Conservation (phyloP, 768 basidiomycete species). For the Collybiopsis luxurians region DNA sequence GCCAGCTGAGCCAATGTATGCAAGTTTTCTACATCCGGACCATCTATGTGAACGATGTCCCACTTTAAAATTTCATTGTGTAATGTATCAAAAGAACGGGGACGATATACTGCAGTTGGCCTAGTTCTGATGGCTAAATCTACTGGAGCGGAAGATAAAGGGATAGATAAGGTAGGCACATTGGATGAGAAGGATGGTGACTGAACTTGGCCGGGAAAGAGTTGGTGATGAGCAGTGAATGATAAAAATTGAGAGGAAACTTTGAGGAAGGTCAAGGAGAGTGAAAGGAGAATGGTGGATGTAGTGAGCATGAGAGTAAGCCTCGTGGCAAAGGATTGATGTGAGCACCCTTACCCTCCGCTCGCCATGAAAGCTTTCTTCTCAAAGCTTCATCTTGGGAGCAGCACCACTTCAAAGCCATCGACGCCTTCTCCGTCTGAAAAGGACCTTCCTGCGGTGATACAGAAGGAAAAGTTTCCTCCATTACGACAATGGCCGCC, state of each 20-base stretch:
- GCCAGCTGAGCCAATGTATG: slow-evolving; percentile 83
- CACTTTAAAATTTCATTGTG: slow-evolving; percentile 61
- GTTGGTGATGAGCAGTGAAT: no score
- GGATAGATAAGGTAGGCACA: no score
- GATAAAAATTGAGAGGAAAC: no score
- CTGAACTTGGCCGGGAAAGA: no score
- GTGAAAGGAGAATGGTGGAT: no score
- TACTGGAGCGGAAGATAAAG: no score
- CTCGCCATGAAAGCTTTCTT: slow-evolving; percentile 78
- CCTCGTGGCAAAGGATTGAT: no score
- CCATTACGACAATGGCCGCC: slow-evolving; percentile 73
- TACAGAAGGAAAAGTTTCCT: slow-evolving; percentile 61
- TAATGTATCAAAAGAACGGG: slow-evolving; percentile 47
- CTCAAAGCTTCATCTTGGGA: slow-evolving; percentile 71
- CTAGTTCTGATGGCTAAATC: slow-evolving; percentile 34
- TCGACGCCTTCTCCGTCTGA: not conserved
- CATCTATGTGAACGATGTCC: slow-evolving; percentile 63
- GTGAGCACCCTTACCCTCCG: no score
- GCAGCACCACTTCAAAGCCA: slow-evolving; percentile 51
- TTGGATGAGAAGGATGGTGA: no score
- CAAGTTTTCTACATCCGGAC: slow-evolving; percentile 75
- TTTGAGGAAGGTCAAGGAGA: no score
- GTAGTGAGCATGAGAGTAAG: no score
- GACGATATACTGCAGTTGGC: slow-evolving; percentile 60
- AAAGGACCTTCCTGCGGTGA: slow-evolving; percentile 15